Evolutionary conservation across 2,329 filamentous ascomycete genomes (phyloP), one percentile per base, ranked within the genome.

Genomic region (Diaporthe ampelina): DNA sequence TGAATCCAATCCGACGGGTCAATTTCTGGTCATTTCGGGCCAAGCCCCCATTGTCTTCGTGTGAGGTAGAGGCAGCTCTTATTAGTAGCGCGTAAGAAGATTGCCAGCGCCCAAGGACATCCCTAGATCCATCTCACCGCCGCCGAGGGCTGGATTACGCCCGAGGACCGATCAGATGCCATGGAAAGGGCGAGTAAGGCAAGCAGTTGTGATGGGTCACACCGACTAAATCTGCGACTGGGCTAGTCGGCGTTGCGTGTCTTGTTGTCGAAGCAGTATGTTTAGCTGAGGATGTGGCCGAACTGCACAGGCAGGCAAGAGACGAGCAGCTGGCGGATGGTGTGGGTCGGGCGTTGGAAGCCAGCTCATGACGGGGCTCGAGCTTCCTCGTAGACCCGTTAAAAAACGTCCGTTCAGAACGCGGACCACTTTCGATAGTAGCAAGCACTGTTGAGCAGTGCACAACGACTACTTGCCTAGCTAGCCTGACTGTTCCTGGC

Each of bases 81-180:
- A 15, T 54, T 54, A 29, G n/a, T 54, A 54, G 63, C 48, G 63
- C 63, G 63, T 68, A 11, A 54, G 57, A 48, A 56, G 50, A 72
- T 26, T 58, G n/a, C 61, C 67, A 52, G 29, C 52, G 24, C 58
- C 21, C 73, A 72, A 72, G 67, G 73, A 48, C 48, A 54, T 72
- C 45, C 57, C 73, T 29, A 74, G 67, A 72, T 29, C 21, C 54
- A n/a, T n/a, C 19, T 72, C 50, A 72, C 67, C 73, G 73, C 73
- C 19, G 58, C 57, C 32, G 50, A 15, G 40, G 24, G 56, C 57
- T 70, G 40, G 24, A 59, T 3, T 8, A 26, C 40, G 26, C 24
- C 45, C 7, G 45, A 24, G 26, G 26, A 59, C 68, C 35, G 56
- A 71, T 61, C 43, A 52, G 56, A 52, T 21, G 43, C 29, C 69